Percentiles rank a stretch among this genome's conserved stretches.
Evolutionary conservation across 73 alveolate species (phyloP).

Genomic region (Blepharisma japonicum): DNA sequence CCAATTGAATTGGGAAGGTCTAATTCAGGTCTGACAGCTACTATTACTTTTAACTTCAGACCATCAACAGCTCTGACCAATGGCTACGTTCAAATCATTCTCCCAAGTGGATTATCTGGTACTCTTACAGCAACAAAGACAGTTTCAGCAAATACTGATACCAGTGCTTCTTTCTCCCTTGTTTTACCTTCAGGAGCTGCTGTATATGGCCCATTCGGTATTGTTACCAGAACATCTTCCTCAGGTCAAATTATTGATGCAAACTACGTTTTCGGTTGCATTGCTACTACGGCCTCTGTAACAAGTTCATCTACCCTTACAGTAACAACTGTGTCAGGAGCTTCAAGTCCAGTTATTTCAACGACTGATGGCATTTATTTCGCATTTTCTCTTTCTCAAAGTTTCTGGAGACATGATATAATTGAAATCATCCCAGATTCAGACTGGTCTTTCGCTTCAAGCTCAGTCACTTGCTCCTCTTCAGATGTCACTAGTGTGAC

Average conservation of each 20-base stretch:
- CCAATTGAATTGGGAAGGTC: not conserved
- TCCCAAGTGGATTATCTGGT: constrained; percentile 6
- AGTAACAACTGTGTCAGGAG: too few species aligned
- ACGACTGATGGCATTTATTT: too few species aligned
- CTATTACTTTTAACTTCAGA: not conserved
- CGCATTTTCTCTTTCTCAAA: too few species aligned
- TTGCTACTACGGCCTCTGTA: too few species aligned
- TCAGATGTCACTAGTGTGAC: too few species aligned
- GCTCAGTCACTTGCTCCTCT: too few species aligned
- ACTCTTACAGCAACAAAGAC: not conserved
- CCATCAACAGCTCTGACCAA: constrained; percentile 15
- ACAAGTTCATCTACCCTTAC: too few species aligned
- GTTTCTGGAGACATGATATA: too few species aligned
- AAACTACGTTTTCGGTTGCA: not conserved
- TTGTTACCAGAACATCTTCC: not conserved
- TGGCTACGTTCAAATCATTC: not conserved
- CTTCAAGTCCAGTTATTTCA: too few species aligned
- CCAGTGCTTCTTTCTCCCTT: not conserved
- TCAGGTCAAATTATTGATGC: not conserved
- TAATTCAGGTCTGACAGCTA: constrained; percentile 19
- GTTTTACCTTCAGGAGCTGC: not conserved
- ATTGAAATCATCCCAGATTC: too few species aligned
- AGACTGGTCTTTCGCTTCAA: too few species aligned
- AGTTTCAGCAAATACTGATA: not conserved
- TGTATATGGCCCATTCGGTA: constrained; percentile 7